A percentile compares a stretch with the other conserved stretches of the same genome.
Conservation (phyloP, 2,329 filamentous ascomycete genomes). For the Uncinocarpus reesii region DNA sequence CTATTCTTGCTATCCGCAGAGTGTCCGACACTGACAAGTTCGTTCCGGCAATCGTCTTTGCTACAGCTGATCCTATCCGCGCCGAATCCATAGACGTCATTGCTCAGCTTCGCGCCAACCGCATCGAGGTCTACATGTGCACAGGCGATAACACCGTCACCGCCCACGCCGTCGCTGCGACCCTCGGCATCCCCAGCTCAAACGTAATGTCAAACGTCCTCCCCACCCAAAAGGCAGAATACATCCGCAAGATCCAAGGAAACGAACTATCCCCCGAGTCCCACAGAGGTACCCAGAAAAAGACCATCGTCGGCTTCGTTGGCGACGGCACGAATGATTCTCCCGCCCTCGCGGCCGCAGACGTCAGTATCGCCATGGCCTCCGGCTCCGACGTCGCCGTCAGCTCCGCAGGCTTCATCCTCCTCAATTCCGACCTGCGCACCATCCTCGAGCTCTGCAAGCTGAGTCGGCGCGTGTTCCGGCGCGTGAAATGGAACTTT, state of each 20-base stretch:
- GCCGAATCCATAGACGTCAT: constrained; percentile 60
- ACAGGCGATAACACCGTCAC: constrained; percentile 86
- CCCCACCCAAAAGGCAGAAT: constrained; percentile 61
- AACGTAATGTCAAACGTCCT: constrained; percentile 83
- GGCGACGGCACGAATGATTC: constrained; percentile 83
- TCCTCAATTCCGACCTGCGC: constrained; percentile 59
- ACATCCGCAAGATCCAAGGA: constrained; percentile 45
- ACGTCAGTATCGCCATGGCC: constrained; percentile 73
- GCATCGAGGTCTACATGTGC: constrained; percentile 78
- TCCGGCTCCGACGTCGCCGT: constrained; percentile 75
- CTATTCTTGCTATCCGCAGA: constrained; percentile 34
- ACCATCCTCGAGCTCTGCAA: constrained; percentile 63
- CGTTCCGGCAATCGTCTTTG: constrained; percentile 54
- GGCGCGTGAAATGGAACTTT: constrained; percentile 74
- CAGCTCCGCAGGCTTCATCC: constrained; percentile 69
- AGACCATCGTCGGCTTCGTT: constrained; percentile 64
- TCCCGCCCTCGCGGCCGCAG: constrained; percentile 66
- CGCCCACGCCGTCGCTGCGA: constrained; percentile 63
- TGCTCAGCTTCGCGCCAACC: constrained; percentile 50
- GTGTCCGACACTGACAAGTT: constrained; percentile 21
- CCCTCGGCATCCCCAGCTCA: constrained; percentile 59
- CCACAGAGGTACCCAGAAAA: constrained; percentile 6
- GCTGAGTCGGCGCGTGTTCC: constrained; percentile 61
- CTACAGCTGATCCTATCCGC: constrained; percentile 72
- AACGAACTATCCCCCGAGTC: constrained; percentile 26